Evolutionary conservation across 1,284 basidiomycete genomes (phyloP).

Genomic region (Cystobasidiaceae sp.): DNA sequence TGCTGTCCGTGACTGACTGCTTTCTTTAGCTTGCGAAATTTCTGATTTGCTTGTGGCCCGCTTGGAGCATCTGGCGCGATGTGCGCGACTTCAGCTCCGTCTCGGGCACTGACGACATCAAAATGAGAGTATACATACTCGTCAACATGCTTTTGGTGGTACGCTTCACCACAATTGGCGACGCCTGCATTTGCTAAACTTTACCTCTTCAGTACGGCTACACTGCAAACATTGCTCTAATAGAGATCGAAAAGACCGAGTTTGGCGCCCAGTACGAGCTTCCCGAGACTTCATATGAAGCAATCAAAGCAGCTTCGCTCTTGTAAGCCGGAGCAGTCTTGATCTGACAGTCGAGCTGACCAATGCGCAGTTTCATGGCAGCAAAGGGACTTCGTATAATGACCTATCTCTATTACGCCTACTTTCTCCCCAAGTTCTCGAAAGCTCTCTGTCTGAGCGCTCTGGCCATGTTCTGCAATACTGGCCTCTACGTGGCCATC

Average conservation of each 20-base stretch:
- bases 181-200: neutral
- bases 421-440: constrained; percentile 4
- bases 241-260: constrained; percentile 81
- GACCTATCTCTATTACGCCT: neutral
- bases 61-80: constrained; percentile 29
- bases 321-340: neutral
- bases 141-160: constrained; percentile 44
- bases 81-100: constrained; percentile 38
- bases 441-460: neutral
- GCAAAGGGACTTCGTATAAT: constrained; percentile 13
- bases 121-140: constrained; percentile 42
- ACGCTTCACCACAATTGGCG: neutral
- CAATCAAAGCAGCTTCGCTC: neutral
- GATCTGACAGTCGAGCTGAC: neutral
- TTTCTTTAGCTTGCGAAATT: constrained; percentile 37
- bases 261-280: constrained; percentile 56
- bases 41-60: constrained; percentile 43
- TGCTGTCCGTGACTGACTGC: neutral
- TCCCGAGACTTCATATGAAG: neutral
- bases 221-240: constrained; percentile 39
- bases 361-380: constrained; percentile 6
- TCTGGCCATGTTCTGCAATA: neutral
- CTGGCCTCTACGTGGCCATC: constrained; percentile 15
- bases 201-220: constrained; percentile 37
- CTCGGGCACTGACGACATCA: constrained; percentile 45